Base-by-base conservation (phyloP, 257 asterid species). In the Forsythia suspensa region DNA sequence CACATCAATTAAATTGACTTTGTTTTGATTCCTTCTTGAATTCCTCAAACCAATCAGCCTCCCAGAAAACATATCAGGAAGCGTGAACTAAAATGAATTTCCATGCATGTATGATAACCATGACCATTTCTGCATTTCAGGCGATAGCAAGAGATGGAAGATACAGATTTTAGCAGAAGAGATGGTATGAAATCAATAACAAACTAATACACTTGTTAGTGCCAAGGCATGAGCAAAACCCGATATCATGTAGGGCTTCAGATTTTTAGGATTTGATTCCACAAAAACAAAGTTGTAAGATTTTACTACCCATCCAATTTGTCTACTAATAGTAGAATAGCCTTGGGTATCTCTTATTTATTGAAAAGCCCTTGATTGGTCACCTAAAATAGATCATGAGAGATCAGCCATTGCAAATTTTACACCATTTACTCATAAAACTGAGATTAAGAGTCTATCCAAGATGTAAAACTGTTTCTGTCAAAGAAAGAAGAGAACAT, bases 321-420 rank as follows among this genome's bases (percentile, higher is more conserved):
- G 21, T 52, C 63, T 1, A 16, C 4, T 15, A n/a, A 55, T 55
- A 16, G 65, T 16, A 16, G 8, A 55, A 55, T 4, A 55, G 21
- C 65, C 65, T 55, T 16, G 21, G 52, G 13, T 44, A 55, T 5
- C 24, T 16, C 24, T 15, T 1, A 4, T 55, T 55, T 55, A 55
- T 18, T 55, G 7, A 16, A 55, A 24, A 16, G 21, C 65, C 65
- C 8, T 55, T 6, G 7, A 18, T 55, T 16, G 24, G 65, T 5
- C 65, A 55, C 65, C 65, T 18, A n/a, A 55, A 55, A 55, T 55
- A 15, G 21, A 72, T 38, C 72, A 29, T 39, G 34, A 11, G 75
- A 70, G 66, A 42, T 46, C 76, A 42, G 74, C 72, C 9, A 24
- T 34, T 29, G 42, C 40, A 82, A 74, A 55, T 69, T 48, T 73